These are phyloP conservation scores for Fraxinus latifolia DNA, from an alignment of 305 asterid genomes.

Conservation along the genomic window DNA sequence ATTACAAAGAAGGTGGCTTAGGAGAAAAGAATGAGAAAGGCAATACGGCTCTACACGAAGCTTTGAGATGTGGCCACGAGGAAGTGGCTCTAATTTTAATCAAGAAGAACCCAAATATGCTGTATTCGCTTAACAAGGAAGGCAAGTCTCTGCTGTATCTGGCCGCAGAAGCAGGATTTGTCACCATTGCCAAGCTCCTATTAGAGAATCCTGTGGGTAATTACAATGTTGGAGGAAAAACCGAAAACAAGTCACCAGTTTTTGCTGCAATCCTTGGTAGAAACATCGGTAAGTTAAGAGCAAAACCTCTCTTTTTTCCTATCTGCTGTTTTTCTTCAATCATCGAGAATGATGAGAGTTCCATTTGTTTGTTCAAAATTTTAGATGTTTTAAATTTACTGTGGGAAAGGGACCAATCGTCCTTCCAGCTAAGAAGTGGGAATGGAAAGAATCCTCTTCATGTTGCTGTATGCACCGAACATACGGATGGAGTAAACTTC, in stretches of 20 bases:
- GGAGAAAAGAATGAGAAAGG: conserved; percentile 43
- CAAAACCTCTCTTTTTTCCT: background rate
- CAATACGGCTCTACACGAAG: conserved; percentile 53
- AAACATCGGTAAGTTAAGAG: conserved; percentile 29
- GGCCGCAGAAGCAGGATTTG: conserved; percentile 56
- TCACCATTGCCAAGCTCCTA: conserved; percentile 39
- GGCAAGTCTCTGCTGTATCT: conserved; percentile 50
- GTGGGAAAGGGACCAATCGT: conserved; percentile 42
- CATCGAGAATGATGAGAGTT: background rate
- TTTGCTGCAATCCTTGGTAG: conserved; percentile 34
- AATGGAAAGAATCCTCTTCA: conserved; percentile 46
- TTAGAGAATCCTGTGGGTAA: conserved; percentile 43
- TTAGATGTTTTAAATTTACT: conserved; percentile 35
- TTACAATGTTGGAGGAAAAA: conserved; percentile 24
- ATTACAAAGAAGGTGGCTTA: conserved; percentile 30
- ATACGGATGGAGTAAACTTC: conserved; percentile 34
- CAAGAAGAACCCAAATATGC: conserved; percentile 34
- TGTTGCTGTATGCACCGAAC: conserved; percentile 40
- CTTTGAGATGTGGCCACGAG: conserved; percentile 38
- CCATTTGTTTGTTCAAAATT: background rate
- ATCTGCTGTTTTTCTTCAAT: background rate
- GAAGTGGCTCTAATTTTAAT: conserved; percentile 44
- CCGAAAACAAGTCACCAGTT: conserved; percentile 39
- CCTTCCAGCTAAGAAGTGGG: conserved; percentile 33
- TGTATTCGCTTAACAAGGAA: conserved; percentile 40